phyloP scores from a whole-genome alignment of 371 early-diverging fungal genomes.

The Funneliformis caledonium region DNA sequence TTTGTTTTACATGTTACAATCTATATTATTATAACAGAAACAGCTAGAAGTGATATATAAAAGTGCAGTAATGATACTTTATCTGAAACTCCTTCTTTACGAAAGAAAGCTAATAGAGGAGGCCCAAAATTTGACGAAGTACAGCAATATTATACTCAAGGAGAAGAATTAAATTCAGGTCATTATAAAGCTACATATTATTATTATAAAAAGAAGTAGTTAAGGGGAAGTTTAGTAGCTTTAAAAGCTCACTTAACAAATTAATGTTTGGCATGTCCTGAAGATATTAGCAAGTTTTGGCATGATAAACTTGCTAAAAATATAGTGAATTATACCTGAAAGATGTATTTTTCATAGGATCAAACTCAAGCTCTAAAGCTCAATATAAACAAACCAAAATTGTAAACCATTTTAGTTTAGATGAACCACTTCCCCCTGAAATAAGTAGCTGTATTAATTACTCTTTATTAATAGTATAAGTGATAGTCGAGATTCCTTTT shows the following conservation, averaged over 20 bases:
- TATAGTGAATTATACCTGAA: not conserved
- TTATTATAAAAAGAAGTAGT: not conserved
- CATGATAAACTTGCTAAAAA: not conserved
- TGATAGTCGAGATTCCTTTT: not conserved
- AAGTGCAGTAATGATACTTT: too few species aligned
- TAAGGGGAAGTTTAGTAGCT: not conserved
- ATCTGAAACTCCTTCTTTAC: too few species aligned
- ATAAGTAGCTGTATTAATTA: not conserved
- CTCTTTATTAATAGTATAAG: not conserved
- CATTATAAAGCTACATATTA: not conserved
- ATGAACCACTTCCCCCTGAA: not conserved
- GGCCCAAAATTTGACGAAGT: too few species aligned
- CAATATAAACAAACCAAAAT: too few species aligned
- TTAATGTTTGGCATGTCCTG: not conserved
- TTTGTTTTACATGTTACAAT: too few species aligned
- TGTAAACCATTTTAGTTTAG: too few species aligned
- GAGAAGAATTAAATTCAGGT: not conserved
- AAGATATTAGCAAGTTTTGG: not conserved
- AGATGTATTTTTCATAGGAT: not conserved
- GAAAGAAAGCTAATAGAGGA: too few species aligned
- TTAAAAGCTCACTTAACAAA: not conserved
- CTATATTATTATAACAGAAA: too few species aligned
- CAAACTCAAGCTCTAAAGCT: too few species aligned
- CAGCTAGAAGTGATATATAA: too few species aligned
- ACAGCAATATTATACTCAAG: too few species aligned